phyloP scores from a whole-genome alignment of 148 eudicot genomes.

The Polygonum aviculare region DNA sequence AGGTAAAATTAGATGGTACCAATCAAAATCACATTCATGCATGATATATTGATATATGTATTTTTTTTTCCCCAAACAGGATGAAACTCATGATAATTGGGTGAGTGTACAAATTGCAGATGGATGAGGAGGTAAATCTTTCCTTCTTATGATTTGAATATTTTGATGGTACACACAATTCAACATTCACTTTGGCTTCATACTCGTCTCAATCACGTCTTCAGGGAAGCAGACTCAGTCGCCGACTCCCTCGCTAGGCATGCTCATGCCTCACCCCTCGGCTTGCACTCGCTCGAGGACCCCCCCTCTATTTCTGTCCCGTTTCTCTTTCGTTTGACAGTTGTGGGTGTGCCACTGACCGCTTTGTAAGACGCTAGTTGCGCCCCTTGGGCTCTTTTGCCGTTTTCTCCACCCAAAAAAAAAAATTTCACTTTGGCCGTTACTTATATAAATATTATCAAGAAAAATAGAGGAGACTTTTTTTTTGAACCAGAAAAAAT shows the following conservation, averaged over 20 bases:
- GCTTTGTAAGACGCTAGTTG: too few relatives aligned
- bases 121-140: slow-evolving; percentile 5
- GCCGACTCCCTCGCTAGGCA: too few relatives aligned
- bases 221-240: too few relatives aligned
- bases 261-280: too few relatives aligned
- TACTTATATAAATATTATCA: background rate
- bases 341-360: too few relatives aligned
- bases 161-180: slow-evolving; percentile 3
- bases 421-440: slow-evolving; percentile 8
- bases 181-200: slow-evolving; percentile 8
- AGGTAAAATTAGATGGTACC: background rate
- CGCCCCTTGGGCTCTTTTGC: too few relatives aligned
- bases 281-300: too few relatives aligned
- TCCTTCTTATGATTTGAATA: background rate
- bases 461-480: background rate
- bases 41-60: background rate
- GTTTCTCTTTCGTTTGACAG: too few relatives aligned
- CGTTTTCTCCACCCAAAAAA: too few relatives aligned
- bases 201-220: too few relatives aligned
- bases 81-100: background rate
- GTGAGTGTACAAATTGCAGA: background rate
- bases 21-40: background rate
- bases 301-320: too few relatives aligned
- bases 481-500: background rate
- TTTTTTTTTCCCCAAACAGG: background rate